Percentiles rank a stretch among this genome's conserved stretches.
Evolutionary conservation across 148 eudicot species (phyloP).

Genomic region (Chenopodium album): DNA sequence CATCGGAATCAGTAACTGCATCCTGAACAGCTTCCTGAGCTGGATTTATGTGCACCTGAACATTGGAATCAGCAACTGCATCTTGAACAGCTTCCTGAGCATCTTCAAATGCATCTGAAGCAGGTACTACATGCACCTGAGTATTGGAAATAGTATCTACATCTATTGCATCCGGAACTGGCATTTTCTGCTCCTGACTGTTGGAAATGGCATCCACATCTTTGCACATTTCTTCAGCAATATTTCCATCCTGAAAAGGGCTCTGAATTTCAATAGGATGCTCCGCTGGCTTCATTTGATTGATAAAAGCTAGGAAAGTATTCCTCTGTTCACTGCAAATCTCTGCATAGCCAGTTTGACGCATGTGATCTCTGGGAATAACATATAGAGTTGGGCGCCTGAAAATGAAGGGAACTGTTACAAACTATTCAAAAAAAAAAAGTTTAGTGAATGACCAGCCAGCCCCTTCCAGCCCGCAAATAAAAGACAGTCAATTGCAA

Average conservation of each 20-base stretch:
- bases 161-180: conserved; percentile 23
- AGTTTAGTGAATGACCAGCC: not conserved
- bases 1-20: conserved; percentile 20
- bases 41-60: too few species aligned
- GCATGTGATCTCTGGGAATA: conserved; percentile 81
- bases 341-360: conserved; percentile 65
- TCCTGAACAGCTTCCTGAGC: too few species aligned
- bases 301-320: conserved; percentile 68
- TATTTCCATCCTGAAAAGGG: conserved; percentile 27
- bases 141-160: conserved; percentile 6
- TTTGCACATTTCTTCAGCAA: conserved; percentile 36
- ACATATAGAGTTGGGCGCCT: conserved; percentile 90
- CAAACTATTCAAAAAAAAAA: not conserved
- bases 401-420: conserved; percentile 21
- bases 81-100: conserved; percentile 4
- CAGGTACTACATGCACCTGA: conserved; percentile 4
- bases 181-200: conserved; percentile 47
- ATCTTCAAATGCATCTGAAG: conserved; percentile 11
- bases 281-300: conserved; percentile 63
- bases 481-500: not conserved
- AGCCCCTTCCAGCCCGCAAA: not conserved
- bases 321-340: conserved; percentile 68
- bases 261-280: conserved; percentile 32
- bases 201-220: conserved; percentile 44
- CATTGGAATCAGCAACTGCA: not conserved